A percentile compares a stretch with the other conserved stretches of the same genome.
Evolutionary conservation across 2,329 filamentous ascomycete genomes (phyloP).

Genomic region (Mollisia scopiformis): DNA sequence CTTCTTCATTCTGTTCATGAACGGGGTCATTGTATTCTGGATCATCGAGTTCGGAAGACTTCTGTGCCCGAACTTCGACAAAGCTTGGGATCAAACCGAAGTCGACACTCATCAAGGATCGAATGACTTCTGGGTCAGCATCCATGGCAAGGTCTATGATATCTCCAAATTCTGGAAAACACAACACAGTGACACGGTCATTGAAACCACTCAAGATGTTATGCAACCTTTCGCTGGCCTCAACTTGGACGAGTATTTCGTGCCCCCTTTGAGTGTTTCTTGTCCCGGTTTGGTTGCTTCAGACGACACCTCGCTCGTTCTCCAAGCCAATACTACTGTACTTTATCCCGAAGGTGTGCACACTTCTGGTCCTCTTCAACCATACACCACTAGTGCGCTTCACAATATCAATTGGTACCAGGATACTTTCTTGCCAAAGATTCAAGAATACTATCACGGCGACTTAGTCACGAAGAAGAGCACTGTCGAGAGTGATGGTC

Average conservation of each 20-base stretch:
- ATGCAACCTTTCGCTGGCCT: conserved; percentile 82
- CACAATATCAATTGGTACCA: conserved; percentile 76
- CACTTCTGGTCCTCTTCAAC: conserved; percentile 65
- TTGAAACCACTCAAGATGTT: conserved; percentile 58
- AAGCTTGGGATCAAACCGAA: conserved; percentile 78
- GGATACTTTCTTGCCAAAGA: conserved; percentile 72
- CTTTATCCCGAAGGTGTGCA: conserved; percentile 61
- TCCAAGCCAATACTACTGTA: conserved; percentile 69
- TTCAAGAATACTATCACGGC: conserved; percentile 86
- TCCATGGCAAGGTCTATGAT: conserved; percentile 90
- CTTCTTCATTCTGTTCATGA: conserved; percentile 78
- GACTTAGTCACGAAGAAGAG: conserved; percentile 72
- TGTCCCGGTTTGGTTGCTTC: conserved; percentile 70
- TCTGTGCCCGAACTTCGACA: conserved; percentile 88
- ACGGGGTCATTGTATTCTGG: conserved; percentile 85
- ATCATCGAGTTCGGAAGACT: conserved; percentile 85
- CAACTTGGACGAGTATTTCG: conserved; percentile 84
- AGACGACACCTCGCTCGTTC: conserved; percentile 53
- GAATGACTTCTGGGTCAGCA: conserved; percentile 83
- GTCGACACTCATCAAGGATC: conserved; percentile 71
- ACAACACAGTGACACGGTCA: conserved; percentile 77
- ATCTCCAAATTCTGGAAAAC: conserved; percentile 84
- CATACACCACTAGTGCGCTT: conserved; percentile 60
- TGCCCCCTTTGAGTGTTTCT: conserved; percentile 72
- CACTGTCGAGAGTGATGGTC: conserved; percentile 66